phyloP scores from a whole-genome alignment of 495 filamentous ascomycete species.

The Delitschia confertaspora region DNA sequence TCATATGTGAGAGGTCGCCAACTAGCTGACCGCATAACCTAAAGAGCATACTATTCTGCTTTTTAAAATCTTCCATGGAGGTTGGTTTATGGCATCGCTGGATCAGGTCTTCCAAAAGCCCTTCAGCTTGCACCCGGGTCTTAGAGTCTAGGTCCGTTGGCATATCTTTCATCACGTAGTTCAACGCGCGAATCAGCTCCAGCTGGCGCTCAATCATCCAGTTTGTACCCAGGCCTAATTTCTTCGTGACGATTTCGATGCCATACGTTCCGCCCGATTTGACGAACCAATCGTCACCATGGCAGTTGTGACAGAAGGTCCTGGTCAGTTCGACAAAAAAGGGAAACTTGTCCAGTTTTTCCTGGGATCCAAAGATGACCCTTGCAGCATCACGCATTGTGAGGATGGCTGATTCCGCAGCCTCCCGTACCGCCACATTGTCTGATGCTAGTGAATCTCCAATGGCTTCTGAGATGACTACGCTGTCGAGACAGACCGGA shows the following conservation, averaged over 20 bases:
- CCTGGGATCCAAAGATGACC: slow-evolving; percentile 66
- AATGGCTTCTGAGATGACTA: slow-evolving; percentile 80
- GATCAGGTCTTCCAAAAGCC: slow-evolving; percentile 69
- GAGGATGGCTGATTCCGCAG: slow-evolving; percentile 67
- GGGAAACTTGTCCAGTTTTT: slow-evolving; percentile 58
- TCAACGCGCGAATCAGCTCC: slow-evolving; percentile 75
- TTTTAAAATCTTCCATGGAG: slow-evolving; percentile 65
- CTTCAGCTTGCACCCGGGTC: slow-evolving; percentile 70
- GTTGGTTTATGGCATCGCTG: slow-evolving; percentile 62
- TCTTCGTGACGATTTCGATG: slow-evolving; percentile 71
- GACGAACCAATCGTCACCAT: slow-evolving; percentile 95
- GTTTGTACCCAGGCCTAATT: slow-evolving; percentile 68
- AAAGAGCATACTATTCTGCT: slow-evolving; percentile 55
- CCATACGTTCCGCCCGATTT: slow-evolving; percentile 87
- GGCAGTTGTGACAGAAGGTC: slow-evolving; percentile 85
- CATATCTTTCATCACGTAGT: slow-evolving; percentile 97
- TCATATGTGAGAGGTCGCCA: slow-evolving; percentile 84
- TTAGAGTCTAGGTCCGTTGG: slow-evolving; percentile 81
- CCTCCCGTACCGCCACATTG: slow-evolving; percentile 64
- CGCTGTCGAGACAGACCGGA: slow-evolving; percentile 69
- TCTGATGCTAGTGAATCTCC: slow-evolving; percentile 83
- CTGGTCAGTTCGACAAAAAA: slow-evolving; percentile 76
- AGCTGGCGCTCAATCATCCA: slow-evolving; percentile 76
- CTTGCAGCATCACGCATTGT: slow-evolving; percentile 68
- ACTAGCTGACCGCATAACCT: slow-evolving; percentile 76